Conservation (phyloP, 129 eudicot genomes). For the Tagetes patula region DNA sequence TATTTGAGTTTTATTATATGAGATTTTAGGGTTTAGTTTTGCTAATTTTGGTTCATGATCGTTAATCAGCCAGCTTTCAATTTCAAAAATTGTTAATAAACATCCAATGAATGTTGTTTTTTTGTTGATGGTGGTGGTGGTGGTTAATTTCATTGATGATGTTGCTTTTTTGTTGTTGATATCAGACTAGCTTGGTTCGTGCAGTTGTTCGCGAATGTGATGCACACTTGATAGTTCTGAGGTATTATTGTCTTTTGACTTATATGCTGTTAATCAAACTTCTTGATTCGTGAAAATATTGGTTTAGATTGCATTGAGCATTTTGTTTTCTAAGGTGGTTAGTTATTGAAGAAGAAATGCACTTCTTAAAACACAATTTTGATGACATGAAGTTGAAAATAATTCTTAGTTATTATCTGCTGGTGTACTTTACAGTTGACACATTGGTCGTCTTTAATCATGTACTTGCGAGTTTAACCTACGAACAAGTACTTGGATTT, state of each 20-base stretch:
- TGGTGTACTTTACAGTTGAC: conserved; percentile 5
- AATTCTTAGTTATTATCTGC: not conserved
- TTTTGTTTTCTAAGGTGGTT: not conserved
- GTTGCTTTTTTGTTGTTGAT: conserved; percentile 24
- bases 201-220: conserved; percentile 89
- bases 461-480: not conserved
- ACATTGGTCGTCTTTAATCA: not conserved
- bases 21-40: conserved; percentile 2
- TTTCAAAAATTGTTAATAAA: not conserved
- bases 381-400: conserved; percentile 3
- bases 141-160: conserved; percentile 20
- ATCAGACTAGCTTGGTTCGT: conserved; percentile 91
- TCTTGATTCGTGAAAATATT: not conserved
- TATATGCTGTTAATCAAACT: conserved; percentile 3
- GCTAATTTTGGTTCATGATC: not conserved
- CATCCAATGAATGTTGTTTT: no score
- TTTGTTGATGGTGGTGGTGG: not conserved
- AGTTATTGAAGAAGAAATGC: not conserved
- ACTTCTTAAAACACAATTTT: not conserved
- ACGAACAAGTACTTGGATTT: not conserved
- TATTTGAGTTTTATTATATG: conserved; percentile 22
- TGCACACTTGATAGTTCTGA: conserved; percentile 66
- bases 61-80: not conserved
- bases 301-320: not conserved
- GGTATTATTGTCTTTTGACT: conserved; percentile 53